Percentiles rank a stretch among this genome's conserved stretches.
Evolutionary conservation across 805 yeast species (phyloP).

Genomic region (Wickerhamiella sergipiensis): DNA sequence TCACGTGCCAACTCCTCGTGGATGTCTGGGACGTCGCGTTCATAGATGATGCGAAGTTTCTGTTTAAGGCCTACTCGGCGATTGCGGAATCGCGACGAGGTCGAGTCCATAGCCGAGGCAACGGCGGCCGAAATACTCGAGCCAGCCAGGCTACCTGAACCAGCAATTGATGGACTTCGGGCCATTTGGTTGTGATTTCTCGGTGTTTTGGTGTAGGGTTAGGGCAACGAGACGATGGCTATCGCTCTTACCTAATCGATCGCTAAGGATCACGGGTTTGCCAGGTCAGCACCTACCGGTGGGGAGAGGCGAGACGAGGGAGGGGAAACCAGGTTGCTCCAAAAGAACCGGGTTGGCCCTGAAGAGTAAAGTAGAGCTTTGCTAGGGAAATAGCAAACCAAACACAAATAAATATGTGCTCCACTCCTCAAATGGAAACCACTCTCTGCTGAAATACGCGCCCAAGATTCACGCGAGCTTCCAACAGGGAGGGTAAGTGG

Average conservation of each 20-base stretch:
- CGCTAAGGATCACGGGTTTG: background rate
- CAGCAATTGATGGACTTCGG: background rate
- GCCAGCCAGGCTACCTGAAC: background rate
- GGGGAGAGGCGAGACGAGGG: too few relatives aligned
- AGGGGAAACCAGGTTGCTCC: background rate
- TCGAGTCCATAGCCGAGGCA: background rate
- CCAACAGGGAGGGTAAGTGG: background rate
- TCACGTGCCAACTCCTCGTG: slow-evolving; percentile 78
- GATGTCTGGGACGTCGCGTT: slow-evolving; percentile 64
- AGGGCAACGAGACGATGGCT: background rate
- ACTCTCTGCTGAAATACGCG: background rate
- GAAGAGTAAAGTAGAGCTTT: background rate
- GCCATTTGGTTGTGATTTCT: too few relatives aligned
- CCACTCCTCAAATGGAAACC: background rate
- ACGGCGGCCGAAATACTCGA: background rate
- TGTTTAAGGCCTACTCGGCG: slow-evolving; percentile 90
- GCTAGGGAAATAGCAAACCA: background rate
- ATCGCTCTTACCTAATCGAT: background rate
- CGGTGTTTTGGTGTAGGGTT: too few relatives aligned
- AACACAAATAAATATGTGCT: background rate
- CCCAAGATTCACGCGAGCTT: background rate
- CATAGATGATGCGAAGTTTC: slow-evolving; percentile 61
- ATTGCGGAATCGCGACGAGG: slow-evolving; percentile 68
- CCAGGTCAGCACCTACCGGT: background rate
- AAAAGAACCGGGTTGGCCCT: too few relatives aligned